Base-by-base conservation (phyloP, 352 stramenopile species). In the Aphanomyces stellatus region DNA sequence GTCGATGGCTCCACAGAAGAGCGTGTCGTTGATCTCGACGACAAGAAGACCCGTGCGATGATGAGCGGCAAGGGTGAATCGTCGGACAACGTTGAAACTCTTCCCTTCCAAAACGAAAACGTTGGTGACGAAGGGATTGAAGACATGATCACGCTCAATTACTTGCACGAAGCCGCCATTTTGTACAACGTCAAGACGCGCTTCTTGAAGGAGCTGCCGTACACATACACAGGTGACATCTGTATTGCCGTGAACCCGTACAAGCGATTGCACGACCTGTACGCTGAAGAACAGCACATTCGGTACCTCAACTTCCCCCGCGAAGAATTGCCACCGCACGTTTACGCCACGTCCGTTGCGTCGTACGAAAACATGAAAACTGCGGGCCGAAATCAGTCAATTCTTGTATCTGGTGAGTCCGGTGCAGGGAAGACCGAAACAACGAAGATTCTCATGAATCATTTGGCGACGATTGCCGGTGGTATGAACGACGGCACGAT, bases 191-290 rank as follows among this genome's bases (percentile, higher is more conserved):
- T 97, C 63, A 88, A 93, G 71, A 77, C 70, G 62, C 81, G 90
- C 25, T 96, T 96, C 57, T 74, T 95, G 30, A 71, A 83, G 40
- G 73, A 90, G 41, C 74, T 96, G 60, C 96, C 96, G 0, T 99
- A 99, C 77, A 98, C 96, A 25, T 96, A 97, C 71, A 97, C 96
- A 22, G 95, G 95, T 24, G 92, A 98, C 46, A 98, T 99, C 72
- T 93, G 97, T 35, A 97, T 99, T 65, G 95, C 96, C 6, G 87
- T 98, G 42, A 99, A 99, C 73, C 96, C 95, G 33, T 99, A 98
- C 75, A 87, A 94, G 68, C 94, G 88, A 85, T 79, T 96, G 27
- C 77, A 80, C 0, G 80, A 93, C 56, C 75, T 97, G 0, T 97
- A 97, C 65, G 77, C 76, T 0, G 82, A 94, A 51, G 76, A 90